Evolutionary conservation across 805 yeast genomes (phyloP).

Genomic region (Saccharomycopsis microspora): DNA sequence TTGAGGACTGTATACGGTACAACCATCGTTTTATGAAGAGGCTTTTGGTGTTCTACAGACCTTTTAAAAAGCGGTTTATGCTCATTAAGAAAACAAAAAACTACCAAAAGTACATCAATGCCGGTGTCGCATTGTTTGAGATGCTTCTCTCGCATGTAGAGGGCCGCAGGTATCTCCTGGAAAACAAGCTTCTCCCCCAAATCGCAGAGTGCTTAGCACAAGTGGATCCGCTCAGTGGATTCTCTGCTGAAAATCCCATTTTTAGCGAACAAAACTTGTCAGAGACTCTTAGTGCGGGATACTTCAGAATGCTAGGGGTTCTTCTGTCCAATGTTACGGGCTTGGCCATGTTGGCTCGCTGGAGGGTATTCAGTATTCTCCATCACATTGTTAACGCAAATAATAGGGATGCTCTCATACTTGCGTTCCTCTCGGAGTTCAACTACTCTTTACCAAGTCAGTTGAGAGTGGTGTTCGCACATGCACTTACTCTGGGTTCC

Average conservation of each 20-base stretch:
- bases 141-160: slow-evolving; percentile 48
- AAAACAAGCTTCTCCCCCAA: slow-evolving; percentile 76
- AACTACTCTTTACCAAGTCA: slow-evolving; percentile 54
- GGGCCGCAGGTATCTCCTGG: slow-evolving; percentile 56
- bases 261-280: slow-evolving; percentile 50
- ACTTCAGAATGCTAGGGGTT: slow-evolving; percentile 68
- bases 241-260: slow-evolving; percentile 62
- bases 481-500: slow-evolving; percentile 49
- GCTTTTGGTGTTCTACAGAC: slow-evolving; percentile 77
- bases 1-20: slow-evolving; percentile 67
- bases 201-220: slow-evolving; percentile 84
- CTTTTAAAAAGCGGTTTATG: slow-evolving; percentile 77
- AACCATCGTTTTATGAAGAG: slow-evolving; percentile 76
- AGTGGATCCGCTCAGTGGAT: slow-evolving; percentile 69
- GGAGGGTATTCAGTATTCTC: slow-evolving; percentile 77
- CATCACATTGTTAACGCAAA: slow-evolving; percentile 54
- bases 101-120: slow-evolving; percentile 47
- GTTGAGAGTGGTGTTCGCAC: slow-evolving; percentile 51
- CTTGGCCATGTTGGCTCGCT: slow-evolving; percentile 54
- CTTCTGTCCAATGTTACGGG: slow-evolving; percentile 55
- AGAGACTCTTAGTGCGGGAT: slow-evolving; percentile 61
- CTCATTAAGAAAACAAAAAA: slow-evolving; percentile 36
- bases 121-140: slow-evolving; percentile 68
- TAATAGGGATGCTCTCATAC: slow-evolving; percentile 45
- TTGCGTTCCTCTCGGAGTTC: slow-evolving; percentile 47